Percentiles rank a stretch among this genome's conserved stretches.
Conservation (phyloP, 805 yeast genomes). For the Starmerella stellata region DNA sequence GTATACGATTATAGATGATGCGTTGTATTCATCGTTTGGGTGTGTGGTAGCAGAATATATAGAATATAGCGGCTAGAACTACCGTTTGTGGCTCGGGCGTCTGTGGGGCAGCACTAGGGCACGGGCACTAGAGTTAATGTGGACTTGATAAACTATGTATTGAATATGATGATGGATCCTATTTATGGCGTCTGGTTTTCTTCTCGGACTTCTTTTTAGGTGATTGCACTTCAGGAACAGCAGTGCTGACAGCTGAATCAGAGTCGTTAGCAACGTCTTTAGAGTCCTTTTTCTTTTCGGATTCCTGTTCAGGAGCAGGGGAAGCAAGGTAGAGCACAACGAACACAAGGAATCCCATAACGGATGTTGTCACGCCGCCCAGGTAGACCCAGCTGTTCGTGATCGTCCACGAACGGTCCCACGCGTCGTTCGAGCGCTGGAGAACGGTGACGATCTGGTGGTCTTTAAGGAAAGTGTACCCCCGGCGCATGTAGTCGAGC, state of each 20-base stretch:
- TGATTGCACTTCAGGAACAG: neutral
- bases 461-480: slow-evolving; percentile 49
- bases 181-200: no score
- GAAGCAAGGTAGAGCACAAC: slow-evolving; percentile 39
- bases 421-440: slow-evolving; percentile 91
- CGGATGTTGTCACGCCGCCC: slow-evolving; percentile 50
- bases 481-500: slow-evolving; percentile 60
- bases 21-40: no score
- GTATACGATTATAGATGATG: no score
- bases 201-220: no score
- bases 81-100: no score
- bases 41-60: no score
- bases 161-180: no score
- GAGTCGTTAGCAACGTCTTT: neutral
- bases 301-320: neutral
- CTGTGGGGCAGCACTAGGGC: no score
- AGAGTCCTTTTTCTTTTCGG: neutral
- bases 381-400: slow-evolving; percentile 86
- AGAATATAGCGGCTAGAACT: no score
- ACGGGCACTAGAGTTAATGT: no score
- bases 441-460: slow-evolving; percentile 63
- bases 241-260: neutral
- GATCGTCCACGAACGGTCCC: slow-evolving; percentile 80
- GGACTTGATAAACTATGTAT: no score
- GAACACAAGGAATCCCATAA: slow-evolving; percentile 59